Evolutionary conservation across 2,329 filamentous ascomycete species (phyloP), one percentile per base, ranked within the genome.

Genomic region (Clonostachys sp.): DNA sequence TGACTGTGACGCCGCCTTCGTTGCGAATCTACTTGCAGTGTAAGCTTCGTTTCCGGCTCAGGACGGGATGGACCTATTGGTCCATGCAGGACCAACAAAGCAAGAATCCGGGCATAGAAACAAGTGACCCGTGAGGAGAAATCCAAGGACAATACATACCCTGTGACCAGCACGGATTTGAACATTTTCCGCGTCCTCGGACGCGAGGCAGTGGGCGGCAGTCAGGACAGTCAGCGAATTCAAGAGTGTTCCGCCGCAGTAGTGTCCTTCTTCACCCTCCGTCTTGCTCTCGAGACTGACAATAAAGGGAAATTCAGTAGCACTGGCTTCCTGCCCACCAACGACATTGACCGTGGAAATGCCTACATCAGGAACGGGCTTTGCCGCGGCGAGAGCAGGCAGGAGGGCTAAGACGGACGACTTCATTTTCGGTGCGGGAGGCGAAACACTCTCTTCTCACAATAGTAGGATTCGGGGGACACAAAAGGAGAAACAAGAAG

Each of bases 191-290:
- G 55, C 47, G 18, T 41, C 41, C 40, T 50, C 39, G 30, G 47
- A 54, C 3, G 35, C 45, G 16, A 56, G 53, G 52, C 60, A 64
- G 51, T 64, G 61, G 17, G 54, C 61, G 10, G 61, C 61, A 6
- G 61, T 64, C 45, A 64, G 5, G 48, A 64, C 61, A 16, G 61
- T 64, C 48, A 56, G 53, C 51, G 59, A 54, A 49, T 62, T 60
- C 40, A 64, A 20, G 17, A 64, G 51, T 12, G 54, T 45, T 16
- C 61, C 61, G 16, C 61, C 61, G 34, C 61, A 64, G 52, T 57
- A 59, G 40, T 60, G 53, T 24, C 44, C 46, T 18, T 38, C 42
- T 14, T 39, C 34, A 10, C 24, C 24, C 24, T 30, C 24, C 14
- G 49, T 45, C 33, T 43, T 45, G 24, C 38, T 41, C 38, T 51